These are phyloP conservation scores for Pyricularia sp. DNA, from an alignment of 2,329 filamentous ascomycete species.

Conservation along the genomic window DNA sequence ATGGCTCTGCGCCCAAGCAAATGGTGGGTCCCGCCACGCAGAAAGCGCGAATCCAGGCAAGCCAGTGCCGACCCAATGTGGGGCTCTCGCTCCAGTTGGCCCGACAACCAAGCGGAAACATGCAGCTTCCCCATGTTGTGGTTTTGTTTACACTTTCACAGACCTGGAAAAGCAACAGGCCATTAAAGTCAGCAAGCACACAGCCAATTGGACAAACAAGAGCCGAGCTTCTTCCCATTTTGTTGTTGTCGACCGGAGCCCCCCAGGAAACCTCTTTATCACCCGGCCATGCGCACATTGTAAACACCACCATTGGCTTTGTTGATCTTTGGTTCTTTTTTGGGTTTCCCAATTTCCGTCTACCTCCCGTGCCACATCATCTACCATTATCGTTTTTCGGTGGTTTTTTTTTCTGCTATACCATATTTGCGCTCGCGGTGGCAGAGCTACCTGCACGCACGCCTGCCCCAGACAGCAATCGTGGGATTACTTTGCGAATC, in stretches of 20 bases:
- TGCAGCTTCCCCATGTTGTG: conserved; percentile 1
- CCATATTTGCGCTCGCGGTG: neutral
- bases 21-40: neutral
- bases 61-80: neutral
- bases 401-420: neutral
- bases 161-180: neutral
- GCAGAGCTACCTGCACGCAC: neutral
- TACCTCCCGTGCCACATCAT: neutral
- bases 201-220: neutral
- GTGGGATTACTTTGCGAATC: neutral
- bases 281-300: neutral
- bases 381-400: neutral
- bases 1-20: neutral
- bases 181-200: neutral
- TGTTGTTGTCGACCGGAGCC: neutral
- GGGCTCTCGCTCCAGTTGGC: neutral
- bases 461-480: neutral
- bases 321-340: neutral
- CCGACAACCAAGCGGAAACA: conserved; percentile 1
- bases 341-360: neutral
- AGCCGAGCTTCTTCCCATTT: neutral
- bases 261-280: neutral
- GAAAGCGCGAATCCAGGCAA: neutral
- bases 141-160: conserved; percentile 2
- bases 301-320: neutral